Percentiles rank a stretch among this genome's conserved stretches.
Evolutionary conservation across 1,139 yeast genomes (phyloP).

Genomic region (Saccharomycopsis hybrid): DNA sequence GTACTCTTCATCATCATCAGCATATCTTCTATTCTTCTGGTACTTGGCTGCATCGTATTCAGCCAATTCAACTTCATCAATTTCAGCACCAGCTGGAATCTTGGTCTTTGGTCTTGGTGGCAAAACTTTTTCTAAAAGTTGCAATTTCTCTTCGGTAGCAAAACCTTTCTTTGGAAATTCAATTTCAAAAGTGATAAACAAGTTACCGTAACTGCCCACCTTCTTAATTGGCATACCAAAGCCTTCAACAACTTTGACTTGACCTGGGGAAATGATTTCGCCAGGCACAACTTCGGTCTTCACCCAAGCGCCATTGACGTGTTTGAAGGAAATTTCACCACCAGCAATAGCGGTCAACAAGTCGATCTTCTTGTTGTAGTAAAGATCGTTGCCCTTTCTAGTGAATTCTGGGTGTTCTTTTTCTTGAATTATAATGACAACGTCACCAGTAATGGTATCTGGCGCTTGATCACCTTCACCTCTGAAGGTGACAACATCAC

Average conservation of each 20-base stretch:
- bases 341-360: conserved; percentile 94
- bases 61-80: conserved; percentile 77
- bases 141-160: conserved; percentile 59
- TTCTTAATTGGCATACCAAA: conserved; percentile 94
- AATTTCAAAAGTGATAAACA: conserved; percentile 62
- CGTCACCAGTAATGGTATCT: conserved; percentile 93
- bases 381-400: conserved; percentile 87
- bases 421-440: conserved; percentile 84
- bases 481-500: conserved; percentile 82
- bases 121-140: conserved; percentile 55
- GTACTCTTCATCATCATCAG: conserved; percentile 58
- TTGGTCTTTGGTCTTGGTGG: conserved; percentile 54
- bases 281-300: conserved; percentile 83
- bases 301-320: conserved; percentile 81
- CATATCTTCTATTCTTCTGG: conserved; percentile 38
- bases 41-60: conserved; percentile 61
- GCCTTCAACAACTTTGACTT: conserved; percentile 73
- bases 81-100: conserved; percentile 57
- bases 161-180: conserved; percentile 66
- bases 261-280: conserved; percentile 85
- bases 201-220: conserved; percentile 70
- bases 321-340: conserved; percentile 83
- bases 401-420: conserved; percentile 74
- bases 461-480: conserved; percentile 99
- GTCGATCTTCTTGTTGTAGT: conserved; percentile 82